phyloP scores from a whole-genome alignment of 2,329 filamentous ascomycete genomes.

The Penicillium sp. region DNA sequence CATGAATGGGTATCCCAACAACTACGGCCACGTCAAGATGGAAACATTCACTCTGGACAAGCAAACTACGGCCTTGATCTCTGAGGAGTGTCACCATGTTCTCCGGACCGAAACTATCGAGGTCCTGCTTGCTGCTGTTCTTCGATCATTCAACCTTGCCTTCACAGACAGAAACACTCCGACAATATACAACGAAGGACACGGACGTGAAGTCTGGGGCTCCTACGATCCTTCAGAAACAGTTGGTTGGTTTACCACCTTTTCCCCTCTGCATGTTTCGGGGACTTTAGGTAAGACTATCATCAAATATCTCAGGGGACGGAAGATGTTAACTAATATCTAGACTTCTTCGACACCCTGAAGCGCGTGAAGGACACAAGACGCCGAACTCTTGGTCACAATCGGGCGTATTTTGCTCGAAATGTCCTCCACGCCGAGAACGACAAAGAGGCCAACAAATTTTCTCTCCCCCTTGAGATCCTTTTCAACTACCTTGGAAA shows the following conservation, averaged over 20 bases:
- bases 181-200: constrained; percentile 56
- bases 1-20: constrained; percentile 36
- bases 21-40: constrained; percentile 42
- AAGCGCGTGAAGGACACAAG: constrained; percentile 46
- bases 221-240: constrained; percentile 52
- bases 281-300: constrained; percentile 30
- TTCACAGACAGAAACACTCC: constrained; percentile 51
- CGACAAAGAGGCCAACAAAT: constrained; percentile 37
- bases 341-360: constrained; percentile 37
- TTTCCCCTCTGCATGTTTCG: constrained; percentile 48
- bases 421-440: constrained; percentile 32
- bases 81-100: constrained; percentile 37
- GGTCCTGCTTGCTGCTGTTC: constrained; percentile 41
- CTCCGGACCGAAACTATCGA: constrained; percentile 46
- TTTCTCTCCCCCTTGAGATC: constrained; percentile 47
- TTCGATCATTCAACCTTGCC: constrained; percentile 50
- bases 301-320: background rate
- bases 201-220: constrained; percentile 54
- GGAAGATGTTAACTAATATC: constrained; percentile 19
- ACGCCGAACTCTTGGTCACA: constrained; percentile 38
- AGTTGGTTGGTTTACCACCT: constrained; percentile 57
- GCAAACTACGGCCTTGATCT: constrained; percentile 36
- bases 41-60: constrained; percentile 41
- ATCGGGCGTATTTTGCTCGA: constrained; percentile 42
- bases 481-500: constrained; percentile 47